Conservation (phyloP, 2,329 filamentous ascomycete genomes). For the Apiospora aurea region DNA sequence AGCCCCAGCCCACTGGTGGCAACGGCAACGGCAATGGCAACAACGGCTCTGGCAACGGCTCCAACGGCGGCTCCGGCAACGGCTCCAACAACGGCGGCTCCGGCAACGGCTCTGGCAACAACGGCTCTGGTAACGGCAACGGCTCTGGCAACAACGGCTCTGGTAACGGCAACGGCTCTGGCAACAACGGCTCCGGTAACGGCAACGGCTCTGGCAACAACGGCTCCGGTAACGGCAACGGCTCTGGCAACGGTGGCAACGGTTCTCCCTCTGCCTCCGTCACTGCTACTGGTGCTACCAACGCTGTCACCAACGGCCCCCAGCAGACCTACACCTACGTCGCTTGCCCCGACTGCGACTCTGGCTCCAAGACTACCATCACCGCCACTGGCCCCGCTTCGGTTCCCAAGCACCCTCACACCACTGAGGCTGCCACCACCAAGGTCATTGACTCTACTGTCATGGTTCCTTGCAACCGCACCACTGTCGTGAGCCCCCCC, state of each 20-base stretch:
- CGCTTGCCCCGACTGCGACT: conserved; percentile 46
- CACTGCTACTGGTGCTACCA: background rate
- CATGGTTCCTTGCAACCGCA: conserved; percentile 37
- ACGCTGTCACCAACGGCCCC: conserved; percentile 22
- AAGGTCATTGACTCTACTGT: conserved; percentile 32
- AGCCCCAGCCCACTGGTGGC: background rate
- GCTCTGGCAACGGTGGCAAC: background rate
- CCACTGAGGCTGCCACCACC: conserved; percentile 33
- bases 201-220: conserved; percentile 5
- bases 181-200: background rate
- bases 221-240: background rate
- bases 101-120: background rate
- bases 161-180: background rate
- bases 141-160: background rate
- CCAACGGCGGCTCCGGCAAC: background rate
- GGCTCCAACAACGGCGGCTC: background rate
- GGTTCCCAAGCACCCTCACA: conserved; percentile 36
- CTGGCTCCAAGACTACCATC: conserved; percentile 43
- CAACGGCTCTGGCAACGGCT: background rate
- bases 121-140: background rate
- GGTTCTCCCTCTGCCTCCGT: background rate
- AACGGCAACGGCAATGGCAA: conserved; percentile 6
- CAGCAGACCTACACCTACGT: conserved; percentile 25
- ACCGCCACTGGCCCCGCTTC: conserved; percentile 42
- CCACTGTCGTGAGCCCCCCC: conserved; percentile 37